Conservation (phyloP, 805 yeast species). For the Citeromyces matritensis region DNA sequence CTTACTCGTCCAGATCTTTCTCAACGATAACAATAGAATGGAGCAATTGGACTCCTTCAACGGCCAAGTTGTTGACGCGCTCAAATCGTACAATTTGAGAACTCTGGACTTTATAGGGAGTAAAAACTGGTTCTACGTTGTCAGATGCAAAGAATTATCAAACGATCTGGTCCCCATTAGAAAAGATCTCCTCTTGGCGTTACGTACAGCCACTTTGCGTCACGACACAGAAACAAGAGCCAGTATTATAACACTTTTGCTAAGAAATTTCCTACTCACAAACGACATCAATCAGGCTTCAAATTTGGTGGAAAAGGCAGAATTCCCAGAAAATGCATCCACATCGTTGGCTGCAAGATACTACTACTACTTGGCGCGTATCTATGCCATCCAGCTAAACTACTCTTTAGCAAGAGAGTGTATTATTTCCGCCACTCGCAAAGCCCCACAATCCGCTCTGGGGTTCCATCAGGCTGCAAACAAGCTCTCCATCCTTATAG, state of each 20-base stretch:
- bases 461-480: conserved; percentile 88
- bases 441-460: conserved; percentile 85
- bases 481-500: conserved; percentile 77
- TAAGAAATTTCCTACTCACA: conserved; percentile 63
- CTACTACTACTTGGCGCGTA: conserved; percentile 80
- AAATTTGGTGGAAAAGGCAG: conserved; percentile 77
- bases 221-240: conserved; percentile 91
- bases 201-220: conserved; percentile 81
- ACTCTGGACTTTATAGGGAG: conserved; percentile 78
- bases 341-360: conserved; percentile 87
- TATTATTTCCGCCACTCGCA: conserved; percentile 88
- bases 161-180: conserved; percentile 42
- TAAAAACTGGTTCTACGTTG: conserved; percentile 84
- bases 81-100: conserved; percentile 60
- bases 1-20: conserved; percentile 60
- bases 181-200: conserved; percentile 52
- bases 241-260: conserved; percentile 66
- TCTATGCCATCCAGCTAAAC: conserved; percentile 83
- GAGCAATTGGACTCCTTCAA: conserved; percentile 38
- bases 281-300: conserved; percentile 83
- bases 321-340: conserved; percentile 74
- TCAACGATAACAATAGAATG: conserved; percentile 47
- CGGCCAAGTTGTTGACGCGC: conserved; percentile 29
- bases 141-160: conserved; percentile 59
- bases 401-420: conserved; percentile 84